Base-by-base conservation (phyloP, 352 stramenopile genomes). In the Phytophthora rubi region DNA sequence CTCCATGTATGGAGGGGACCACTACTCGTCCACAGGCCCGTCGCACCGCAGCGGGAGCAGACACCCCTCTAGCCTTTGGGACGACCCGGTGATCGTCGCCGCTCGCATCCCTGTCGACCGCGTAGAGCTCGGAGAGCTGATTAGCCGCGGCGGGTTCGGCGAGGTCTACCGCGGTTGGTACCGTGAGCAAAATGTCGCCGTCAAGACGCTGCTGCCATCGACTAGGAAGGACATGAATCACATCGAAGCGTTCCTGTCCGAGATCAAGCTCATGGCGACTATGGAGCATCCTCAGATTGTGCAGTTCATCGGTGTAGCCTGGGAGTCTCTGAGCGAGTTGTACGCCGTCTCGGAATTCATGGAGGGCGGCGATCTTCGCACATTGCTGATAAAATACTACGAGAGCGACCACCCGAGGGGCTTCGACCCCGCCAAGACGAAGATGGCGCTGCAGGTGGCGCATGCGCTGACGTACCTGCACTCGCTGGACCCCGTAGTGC, bases 401-500 rank as follows among this genome's bases (percentile, higher is more conserved):
- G 30, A 60, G 13, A 33, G 44, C 12, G 33, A 51, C 35, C 61
- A 72, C 4, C 39, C 63, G 10, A 58, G 37, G 42, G 76, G 76
- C 35, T 77, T 84, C 28, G 67, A 58, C 42, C 28, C 52, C 2
- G 60, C 51, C 28, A 87, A 88, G 61, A 66, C 79, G n/a, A 71
- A 69, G 37, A 82, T 82, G 44, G 75, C 77, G 6, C 53, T 82
- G 52, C 70, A 85, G 30, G 65, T 85, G 33, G 76, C 77, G 2
- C 70, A 82, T 21, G 80, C 69, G 10, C 70, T 88, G 10, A 82
- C 75, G 26, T 87, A 87, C 39, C 58, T 87, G 45, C 80, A 87
- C 59, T 80, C 73, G 9, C 64, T 85, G 6, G 66, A 77, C 18
- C 76, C 76, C 1, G 47, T 70, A 2, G 62, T 91, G 39, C 59